Evolutionary conservation across 352 stramenopile species (phyloP).

Genomic region (Lagenidium sp.): DNA sequence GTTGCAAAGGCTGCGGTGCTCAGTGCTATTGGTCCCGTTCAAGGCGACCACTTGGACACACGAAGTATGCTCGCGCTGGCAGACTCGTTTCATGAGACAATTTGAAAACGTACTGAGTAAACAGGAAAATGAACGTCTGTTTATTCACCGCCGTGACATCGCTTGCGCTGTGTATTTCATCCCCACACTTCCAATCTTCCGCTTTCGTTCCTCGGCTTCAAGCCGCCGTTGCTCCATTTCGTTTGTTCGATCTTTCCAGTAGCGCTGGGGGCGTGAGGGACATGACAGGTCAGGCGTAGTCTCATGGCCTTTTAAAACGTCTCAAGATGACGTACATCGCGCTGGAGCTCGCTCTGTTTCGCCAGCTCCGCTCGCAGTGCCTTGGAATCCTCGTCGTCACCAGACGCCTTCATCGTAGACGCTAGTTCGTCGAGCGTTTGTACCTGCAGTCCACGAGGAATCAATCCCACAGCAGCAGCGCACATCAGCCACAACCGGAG

Average conservation of each 20-base stretch:
- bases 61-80: constrained; percentile 63
- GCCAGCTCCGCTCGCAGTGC: constrained; percentile 34
- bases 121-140: too few species aligned
- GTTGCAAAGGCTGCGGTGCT: constrained; percentile 81
- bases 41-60: constrained; percentile 47
- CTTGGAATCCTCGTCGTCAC: constrained; percentile 22
- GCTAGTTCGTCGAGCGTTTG: constrained; percentile 65
- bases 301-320: not conserved
- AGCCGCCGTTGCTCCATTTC: constrained; percentile 48
- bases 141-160: constrained; percentile 19
- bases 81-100: constrained; percentile 73
- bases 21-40: constrained; percentile 62
- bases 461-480: too few species aligned
- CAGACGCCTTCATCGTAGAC: constrained; percentile 4
- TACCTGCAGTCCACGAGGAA: too few species aligned
- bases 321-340: constrained; percentile 21
- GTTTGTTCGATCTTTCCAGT: constrained; percentile 58
- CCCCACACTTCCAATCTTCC: constrained; percentile 51
- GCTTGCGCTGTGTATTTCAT: constrained; percentile 62
- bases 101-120: constrained; percentile 6
- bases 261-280: constrained; percentile 42
- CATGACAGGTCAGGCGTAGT: not conserved
- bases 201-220: constrained; percentile 69
- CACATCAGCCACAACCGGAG: too few species aligned
- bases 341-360: constrained; percentile 52